Evolutionary conservation across 2,329 filamentous ascomycete genomes (phyloP), one percentile per base, ranked within the genome.

Genomic region (Scytalidium sp.): DNA sequence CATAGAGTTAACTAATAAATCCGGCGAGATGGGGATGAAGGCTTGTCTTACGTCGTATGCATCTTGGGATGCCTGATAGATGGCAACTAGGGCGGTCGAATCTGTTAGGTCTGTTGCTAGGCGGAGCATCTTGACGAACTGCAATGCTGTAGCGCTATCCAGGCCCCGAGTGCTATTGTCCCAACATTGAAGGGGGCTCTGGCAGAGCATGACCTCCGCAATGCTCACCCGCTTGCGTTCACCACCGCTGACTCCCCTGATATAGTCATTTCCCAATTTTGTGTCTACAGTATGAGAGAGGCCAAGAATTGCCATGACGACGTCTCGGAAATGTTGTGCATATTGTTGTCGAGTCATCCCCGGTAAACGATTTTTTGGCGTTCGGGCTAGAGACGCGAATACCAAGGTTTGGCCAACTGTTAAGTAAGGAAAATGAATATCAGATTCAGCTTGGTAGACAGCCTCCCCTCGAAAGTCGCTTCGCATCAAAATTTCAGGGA

Each of bases 361-460:
- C 6, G 19, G 27, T 9, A 20, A 21, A 6, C 36, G 43, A 20
- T 42, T 46, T 10, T 17, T 21, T 2, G 43, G 48, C 0, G 85
- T 86, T 41, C 84, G 75, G 69, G 81, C 32, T 15, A 36, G 17
- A 15, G 32, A 36, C 0, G 87, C 87, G 60, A 90, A 90, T 46
- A 81, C 75, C 1, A 91, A 72, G 0, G 87, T 91, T 53, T 88
- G 76, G 2, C 83, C 81, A 19, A 90, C 85, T 0, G 83, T 87
- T 11, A 91, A 70, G 10, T 86, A 82, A 0, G 87, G 83, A 55
- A 89, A 90, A 63, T 90, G 87, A 41, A 84, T 75, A 60, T 89
- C 85, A 25, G 77, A 74, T 67, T 91, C 87, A 15, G 88, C 83
- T 56, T 88, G 89, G 64, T 90, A 90, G 8, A 88, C 70, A 1